A percentile compares a stretch with the other conserved stretches of the same genome.
Evolutionary conservation across 441 rosid genomes (phyloP).

Genomic region (Caryocar brasiliense): DNA sequence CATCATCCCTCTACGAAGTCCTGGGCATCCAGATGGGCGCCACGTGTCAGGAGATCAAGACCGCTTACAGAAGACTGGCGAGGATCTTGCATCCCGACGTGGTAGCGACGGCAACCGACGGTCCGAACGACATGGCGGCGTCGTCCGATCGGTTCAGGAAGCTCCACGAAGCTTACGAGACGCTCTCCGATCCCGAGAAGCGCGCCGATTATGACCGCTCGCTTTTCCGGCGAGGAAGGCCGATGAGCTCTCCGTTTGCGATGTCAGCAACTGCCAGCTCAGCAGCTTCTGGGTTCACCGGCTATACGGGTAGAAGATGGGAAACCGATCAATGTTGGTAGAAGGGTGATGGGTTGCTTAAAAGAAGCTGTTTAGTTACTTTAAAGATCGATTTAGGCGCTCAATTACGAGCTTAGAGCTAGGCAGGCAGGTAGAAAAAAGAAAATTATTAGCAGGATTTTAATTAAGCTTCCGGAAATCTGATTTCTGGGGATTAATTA

Average conservation of each 20-base stretch:
- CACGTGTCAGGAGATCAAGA: constrained; percentile 44
- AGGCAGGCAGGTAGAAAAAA: too few species aligned
- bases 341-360: too few species aligned
- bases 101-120: constrained; percentile 16
- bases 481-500: background rate
- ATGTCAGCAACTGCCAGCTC: constrained; percentile 8
- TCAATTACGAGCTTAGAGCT: too few species aligned
- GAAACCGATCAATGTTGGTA: constrained; percentile 67
- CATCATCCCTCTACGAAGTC: constrained; percentile 47
- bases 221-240: constrained; percentile 13
- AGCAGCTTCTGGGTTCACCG: constrained; percentile 20
- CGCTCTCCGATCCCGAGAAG: constrained; percentile 20
- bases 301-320: constrained; percentile 32
- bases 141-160: constrained; percentile 24
- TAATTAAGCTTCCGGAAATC: too few species aligned
- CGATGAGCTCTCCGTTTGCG: constrained; percentile 15
- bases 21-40: constrained; percentile 51
- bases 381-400: too few species aligned
- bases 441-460: too few species aligned
- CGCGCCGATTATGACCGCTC: constrained; percentile 19
- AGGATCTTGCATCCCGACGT: constrained; percentile 58
- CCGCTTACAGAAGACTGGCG: constrained; percentile 56
- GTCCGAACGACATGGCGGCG: constrained; percentile 9
- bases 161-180: constrained; percentile 21
- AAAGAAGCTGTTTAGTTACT: too few species aligned